A percentile compares a stretch with the other conserved stretches of the same genome.
These are phyloP conservation scores for Auriscalpium microsporum DNA, from an alignment of 768 basidiomycete genomes.

Conservation along the genomic window DNA sequence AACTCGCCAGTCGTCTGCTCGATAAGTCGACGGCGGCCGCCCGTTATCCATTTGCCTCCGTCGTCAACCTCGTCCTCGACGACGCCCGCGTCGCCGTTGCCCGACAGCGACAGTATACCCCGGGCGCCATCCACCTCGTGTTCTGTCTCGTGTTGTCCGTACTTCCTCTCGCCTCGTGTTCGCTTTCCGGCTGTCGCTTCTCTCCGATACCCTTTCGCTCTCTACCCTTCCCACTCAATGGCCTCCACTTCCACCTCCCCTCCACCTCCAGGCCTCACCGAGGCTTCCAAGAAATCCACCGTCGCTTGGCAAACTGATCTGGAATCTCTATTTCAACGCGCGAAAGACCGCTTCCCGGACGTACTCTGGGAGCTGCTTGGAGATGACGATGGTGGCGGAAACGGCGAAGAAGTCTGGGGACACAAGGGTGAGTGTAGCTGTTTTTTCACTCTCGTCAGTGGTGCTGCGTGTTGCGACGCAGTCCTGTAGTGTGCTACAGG, in stretches of 20 bases:
- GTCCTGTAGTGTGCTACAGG: too few species aligned
- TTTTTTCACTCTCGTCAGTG: not conserved
- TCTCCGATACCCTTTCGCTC: not conserved
- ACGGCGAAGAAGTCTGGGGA: conserved; percentile 65
- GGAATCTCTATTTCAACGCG: conserved; percentile 62
- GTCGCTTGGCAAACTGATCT: conserved; percentile 76
- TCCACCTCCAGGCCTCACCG: conserved; percentile 46
- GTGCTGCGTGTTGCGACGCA: too few species aligned
- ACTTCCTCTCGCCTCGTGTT: not conserved
- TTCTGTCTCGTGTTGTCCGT: not conserved
- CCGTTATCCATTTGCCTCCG: not conserved
- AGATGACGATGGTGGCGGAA: conserved; percentile 36
- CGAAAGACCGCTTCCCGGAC: conserved; percentile 93
- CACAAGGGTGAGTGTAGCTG: conserved; percentile 70
- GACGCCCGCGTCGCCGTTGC: not conserved
- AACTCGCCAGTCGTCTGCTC: not conserved
- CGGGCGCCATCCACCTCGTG: not conserved
- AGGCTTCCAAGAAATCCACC: conserved; percentile 63
- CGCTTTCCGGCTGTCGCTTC: not conserved
- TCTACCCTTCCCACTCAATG: not conserved
- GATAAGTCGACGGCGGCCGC: not conserved
- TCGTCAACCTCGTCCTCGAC: not conserved
- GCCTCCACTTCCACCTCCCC: conserved; percentile 1
- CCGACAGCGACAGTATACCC: not conserved
- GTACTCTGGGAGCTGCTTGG: conserved; percentile 78